These are phyloP conservation scores for Lasiodiplodia sp. DNA, from an alignment of 2,329 filamentous ascomycete species.

Conservation along the genomic window DNA sequence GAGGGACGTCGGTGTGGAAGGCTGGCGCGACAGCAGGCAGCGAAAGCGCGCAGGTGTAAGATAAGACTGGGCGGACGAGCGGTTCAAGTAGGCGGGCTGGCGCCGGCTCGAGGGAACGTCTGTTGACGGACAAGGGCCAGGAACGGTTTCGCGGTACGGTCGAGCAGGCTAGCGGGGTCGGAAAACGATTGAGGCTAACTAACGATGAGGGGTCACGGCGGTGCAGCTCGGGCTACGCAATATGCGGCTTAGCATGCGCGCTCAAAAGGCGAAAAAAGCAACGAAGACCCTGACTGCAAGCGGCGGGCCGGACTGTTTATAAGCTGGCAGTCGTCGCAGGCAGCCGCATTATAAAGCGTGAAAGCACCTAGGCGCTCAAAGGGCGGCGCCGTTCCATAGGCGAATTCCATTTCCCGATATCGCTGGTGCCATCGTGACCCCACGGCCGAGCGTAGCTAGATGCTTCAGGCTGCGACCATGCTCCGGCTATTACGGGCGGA, in stretches of 20 bases:
- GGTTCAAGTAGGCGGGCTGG: constrained; percentile 17
- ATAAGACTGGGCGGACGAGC: constrained; percentile 14
- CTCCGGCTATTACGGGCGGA: constrained; percentile 26
- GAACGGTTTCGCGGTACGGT: constrained; percentile 1
- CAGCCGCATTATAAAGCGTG: constrained; percentile 18
- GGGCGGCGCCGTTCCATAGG: constrained; percentile 23
- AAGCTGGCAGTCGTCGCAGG: background rate
- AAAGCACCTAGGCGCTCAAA: background rate
- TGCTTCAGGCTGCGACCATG: constrained; percentile 20
- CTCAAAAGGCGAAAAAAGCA: constrained; percentile 7
- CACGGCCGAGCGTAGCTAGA: background rate
- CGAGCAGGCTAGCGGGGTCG: constrained; percentile 22
- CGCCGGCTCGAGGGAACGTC: constrained; percentile 16
- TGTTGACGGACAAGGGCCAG: constrained; percentile 22
- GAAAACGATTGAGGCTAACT: constrained; percentile 13
- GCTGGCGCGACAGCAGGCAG: constrained; percentile 4
- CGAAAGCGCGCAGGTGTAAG: background rate
- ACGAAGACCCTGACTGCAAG: constrained; percentile 3
- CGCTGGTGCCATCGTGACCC: constrained; percentile 25
- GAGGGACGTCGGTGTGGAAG: constrained; percentile 3
- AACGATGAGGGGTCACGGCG: constrained; percentile 20
- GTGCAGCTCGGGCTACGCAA: constrained; percentile 8
- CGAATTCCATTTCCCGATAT: constrained; percentile 26
- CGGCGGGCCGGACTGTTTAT: constrained; percentile 13
- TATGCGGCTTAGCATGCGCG: constrained; percentile 11